These are phyloP conservation scores for Jimgerdemannia flammicorona DNA, from an alignment of 192 early-diverging fungal species.

Conservation along the genomic window DNA sequence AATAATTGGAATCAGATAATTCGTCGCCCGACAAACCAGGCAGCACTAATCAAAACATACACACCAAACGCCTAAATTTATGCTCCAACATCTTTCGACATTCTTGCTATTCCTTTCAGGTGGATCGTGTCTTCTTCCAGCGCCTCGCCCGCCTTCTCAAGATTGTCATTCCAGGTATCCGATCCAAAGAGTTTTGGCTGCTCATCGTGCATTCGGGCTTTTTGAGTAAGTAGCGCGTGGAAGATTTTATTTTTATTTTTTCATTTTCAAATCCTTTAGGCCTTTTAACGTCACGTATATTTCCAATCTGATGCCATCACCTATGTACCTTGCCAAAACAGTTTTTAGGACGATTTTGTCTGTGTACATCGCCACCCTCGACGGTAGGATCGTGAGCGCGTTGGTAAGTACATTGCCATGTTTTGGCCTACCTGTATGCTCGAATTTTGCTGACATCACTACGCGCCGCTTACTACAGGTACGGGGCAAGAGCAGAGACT, in stretches of 20 bases:
- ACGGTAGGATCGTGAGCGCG: conserved; percentile 81
- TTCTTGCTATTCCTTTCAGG: conserved; percentile 19
- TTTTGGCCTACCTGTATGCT: background rate
- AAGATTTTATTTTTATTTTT: background rate
- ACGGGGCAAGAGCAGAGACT: conserved; percentile 72
- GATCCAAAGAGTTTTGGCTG: conserved; percentile 83
- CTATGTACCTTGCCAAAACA: background rate
- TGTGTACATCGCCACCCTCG: conserved; percentile 85
- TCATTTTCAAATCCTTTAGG: background rate
- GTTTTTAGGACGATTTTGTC: conserved; percentile 88
- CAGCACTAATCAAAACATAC: background rate
- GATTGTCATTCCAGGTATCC: conserved; percentile 83
- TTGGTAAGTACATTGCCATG: conserved; percentile 34
- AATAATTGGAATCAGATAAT: background rate
- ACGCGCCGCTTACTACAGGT: conserved; percentile 25
- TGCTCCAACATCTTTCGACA: background rate
- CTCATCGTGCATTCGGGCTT: conserved; percentile 82
- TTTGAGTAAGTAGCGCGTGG: conserved; percentile 40
- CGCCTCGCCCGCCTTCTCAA: conserved; percentile 64
- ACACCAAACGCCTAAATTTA: background rate
- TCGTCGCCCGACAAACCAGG: background rate
- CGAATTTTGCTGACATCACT: background rate
- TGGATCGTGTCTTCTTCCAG: conserved; percentile 49
- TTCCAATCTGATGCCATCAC: background rate
- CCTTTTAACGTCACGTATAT: background rate